Base-by-base conservation (phyloP, 2,329 filamentous ascomycete genomes). In the Phaeosphaeria sp. region DNA sequence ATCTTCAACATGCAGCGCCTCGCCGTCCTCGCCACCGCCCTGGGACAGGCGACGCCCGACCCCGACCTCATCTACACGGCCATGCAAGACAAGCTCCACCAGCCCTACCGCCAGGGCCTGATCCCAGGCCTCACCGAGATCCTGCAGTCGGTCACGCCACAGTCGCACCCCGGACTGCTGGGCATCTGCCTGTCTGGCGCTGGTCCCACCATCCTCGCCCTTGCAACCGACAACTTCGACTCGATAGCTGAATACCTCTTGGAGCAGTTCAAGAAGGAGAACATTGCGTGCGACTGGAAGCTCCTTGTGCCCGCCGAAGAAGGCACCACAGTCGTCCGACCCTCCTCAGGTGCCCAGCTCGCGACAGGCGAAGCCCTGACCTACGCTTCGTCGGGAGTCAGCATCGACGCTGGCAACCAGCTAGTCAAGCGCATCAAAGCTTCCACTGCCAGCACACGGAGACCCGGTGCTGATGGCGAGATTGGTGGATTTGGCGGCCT, bases 31-130 rank as follows among this genome's bases (percentile, higher is more conserved):
- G 93, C 94, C 30, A 92, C 93, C 11, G 93, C 93, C 0, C 85
- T 99, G 46, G 93, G 93, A 63, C 89, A 92, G 76, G 94, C 91
- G 7, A 94, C 95, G 10, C 94, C 93, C 1, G 90, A 97, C 73
- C 90, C 95, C 21, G 90, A 96, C 69, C 90, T 96, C 78, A 99
- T 99, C 76, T 96, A 96, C 81, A 88, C 96, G 48, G 94, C 93
- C 47, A 99, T 99, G 95, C 95, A 98, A 80, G 95, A 99, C 82
- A 96, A 93, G 80, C 88, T 99, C 60, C 95, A 99, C 81, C 95
- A 99, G 79, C 95, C 93, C 44, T 98, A 99, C 82, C 90, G 95
- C 53, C 90, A 95, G 79, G 90, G 86, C 1, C 86, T 99, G 61
- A 96, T 99, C 67, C 95, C 95, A 1, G 95, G 94, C 0, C 84